Percentiles rank a stretch among this genome's conserved stretches.
Conservation (phyloP, 306 rosid genomes). For the Senna siamea region DNA sequence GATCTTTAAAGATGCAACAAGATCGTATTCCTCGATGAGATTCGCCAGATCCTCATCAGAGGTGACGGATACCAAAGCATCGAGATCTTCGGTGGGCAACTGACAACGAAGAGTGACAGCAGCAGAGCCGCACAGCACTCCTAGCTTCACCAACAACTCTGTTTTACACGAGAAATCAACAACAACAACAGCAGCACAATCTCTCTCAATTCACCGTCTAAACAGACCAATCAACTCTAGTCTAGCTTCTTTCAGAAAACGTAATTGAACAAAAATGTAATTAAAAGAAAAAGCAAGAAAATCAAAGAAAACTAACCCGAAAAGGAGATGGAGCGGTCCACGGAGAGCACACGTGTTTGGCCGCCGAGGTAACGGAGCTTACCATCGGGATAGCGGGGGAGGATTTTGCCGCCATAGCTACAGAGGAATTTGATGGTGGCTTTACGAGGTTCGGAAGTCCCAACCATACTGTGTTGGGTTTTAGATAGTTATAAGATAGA, state of each 20-base stretch:
- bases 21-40: constrained; percentile 86
- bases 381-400: constrained; percentile 93
- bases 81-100: constrained; percentile 87
- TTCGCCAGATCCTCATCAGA: constrained; percentile 86
- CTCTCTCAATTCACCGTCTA: no score
- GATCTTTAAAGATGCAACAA: constrained; percentile 63
- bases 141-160: constrained; percentile 77
- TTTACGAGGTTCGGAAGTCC: constrained; percentile 37
- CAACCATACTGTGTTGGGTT: constrained; percentile 49
- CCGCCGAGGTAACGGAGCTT: constrained; percentile 94
- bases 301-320: constrained; percentile 58
- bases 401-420: constrained; percentile 91
- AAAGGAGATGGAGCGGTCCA: constrained; percentile 69
- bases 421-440: constrained; percentile 79
- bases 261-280: no score
- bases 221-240: constrained; percentile 9
- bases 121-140: constrained; percentile 62
- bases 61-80: constrained; percentile 85
- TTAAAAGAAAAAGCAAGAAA: not conserved
- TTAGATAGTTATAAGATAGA: not conserved
- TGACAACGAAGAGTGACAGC: constrained; percentile 86
- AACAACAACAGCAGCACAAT: no score
- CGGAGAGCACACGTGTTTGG: constrained; percentile 87
- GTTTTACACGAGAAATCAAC: no score
- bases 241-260: no score